Percentiles rank a stretch among this genome's conserved stretches.
Conservation (phyloP, 192 early-diverging fungal species). For the Dimargaris xerosporica region DNA sequence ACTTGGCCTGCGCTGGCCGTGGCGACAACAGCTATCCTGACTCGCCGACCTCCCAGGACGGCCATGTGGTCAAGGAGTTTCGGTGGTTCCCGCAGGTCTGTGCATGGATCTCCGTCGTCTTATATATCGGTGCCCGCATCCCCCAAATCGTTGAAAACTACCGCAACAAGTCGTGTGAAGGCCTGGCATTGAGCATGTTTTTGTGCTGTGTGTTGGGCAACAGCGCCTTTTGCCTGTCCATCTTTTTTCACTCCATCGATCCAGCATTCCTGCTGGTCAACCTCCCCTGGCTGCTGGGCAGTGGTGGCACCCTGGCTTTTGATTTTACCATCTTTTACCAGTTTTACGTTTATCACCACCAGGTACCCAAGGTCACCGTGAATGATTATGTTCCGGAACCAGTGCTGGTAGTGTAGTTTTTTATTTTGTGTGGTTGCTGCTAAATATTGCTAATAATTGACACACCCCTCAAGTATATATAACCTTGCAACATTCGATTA, state of each 20-base stretch:
- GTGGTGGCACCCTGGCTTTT: slow-evolving; percentile 53
- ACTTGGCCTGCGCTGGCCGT: neutral
- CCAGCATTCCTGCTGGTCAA: slow-evolving; percentile 48
- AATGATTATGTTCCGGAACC: no score
- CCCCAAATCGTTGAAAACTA: slow-evolving; percentile 77
- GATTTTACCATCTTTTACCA: slow-evolving; percentile 63
- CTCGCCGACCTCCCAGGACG: neutral
- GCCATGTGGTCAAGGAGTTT: neutral
- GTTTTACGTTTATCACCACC: slow-evolving; percentile 36
- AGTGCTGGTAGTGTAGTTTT: neutral
- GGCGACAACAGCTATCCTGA: no score
- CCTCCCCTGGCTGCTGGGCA: slow-evolving; percentile 58
- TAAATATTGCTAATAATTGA: slow-evolving; percentile 16
- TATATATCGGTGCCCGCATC: slow-evolving; percentile 56
- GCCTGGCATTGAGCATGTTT: slow-evolving; percentile 71
- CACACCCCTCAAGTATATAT: neutral
- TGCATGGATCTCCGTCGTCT: slow-evolving; percentile 54
- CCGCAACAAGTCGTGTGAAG: slow-evolving; percentile 51
- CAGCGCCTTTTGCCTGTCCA: slow-evolving; percentile 42
- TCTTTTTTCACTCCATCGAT: slow-evolving; percentile 57
- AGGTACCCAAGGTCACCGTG: neutral
- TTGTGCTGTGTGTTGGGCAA: slow-evolving; percentile 69
- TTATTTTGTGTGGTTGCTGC: slow-evolving; percentile 14
- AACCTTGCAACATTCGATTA: neutral
- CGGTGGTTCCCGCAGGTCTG: slow-evolving; percentile 42